Percentiles rank a stretch among this genome's conserved stretches.
Evolutionary conservation across 1,139 yeast genomes (phyloP).

Genomic region (Taphrina flavorubra): DNA sequence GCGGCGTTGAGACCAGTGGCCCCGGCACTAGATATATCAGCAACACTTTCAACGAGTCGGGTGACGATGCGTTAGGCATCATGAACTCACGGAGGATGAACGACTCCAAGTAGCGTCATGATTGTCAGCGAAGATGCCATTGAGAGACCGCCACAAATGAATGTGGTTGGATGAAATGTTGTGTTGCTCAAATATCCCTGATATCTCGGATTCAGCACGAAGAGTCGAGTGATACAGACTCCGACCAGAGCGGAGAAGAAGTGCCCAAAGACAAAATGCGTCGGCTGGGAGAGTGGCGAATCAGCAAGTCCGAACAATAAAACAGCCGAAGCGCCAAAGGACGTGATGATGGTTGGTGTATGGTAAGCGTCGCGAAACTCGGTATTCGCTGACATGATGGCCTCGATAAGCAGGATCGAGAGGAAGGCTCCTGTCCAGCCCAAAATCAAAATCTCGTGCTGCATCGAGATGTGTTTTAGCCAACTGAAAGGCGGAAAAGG

Average conservation of each 20-base stretch:
- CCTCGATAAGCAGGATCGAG: constrained; percentile 4
- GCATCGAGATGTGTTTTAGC: constrained; percentile 12
- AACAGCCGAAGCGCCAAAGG: constrained; percentile 12
- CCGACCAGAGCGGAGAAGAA: constrained; percentile 11
- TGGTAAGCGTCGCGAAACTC: constrained; percentile 6
- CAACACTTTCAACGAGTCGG: neutral
- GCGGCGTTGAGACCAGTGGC: constrained; percentile 10
- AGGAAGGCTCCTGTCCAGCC: constrained; percentile 10
- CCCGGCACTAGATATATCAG: neutral
- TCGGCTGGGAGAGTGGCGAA: constrained; percentile 4
- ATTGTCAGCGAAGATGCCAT: constrained; percentile 4
- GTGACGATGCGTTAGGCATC: no score
- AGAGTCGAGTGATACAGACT: constrained; percentile 13
- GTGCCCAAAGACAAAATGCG: constrained; percentile 13
- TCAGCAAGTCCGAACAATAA: neutral
- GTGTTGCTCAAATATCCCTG: neutral
- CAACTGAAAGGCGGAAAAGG: constrained; percentile 12
- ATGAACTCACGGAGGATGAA: constrained; percentile 9
- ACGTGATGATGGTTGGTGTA: constrained; percentile 6
- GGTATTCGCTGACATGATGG: constrained; percentile 12
- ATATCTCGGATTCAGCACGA: constrained; percentile 8
- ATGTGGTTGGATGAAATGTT: neutral
- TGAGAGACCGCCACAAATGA: constrained; percentile 9
- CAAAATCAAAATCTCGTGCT: neutral
- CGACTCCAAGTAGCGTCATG: neutral